These are phyloP conservation scores for Paralagenidium karlingii DNA, from an alignment of 352 stramenopile species.

Conservation along the genomic window DNA sequence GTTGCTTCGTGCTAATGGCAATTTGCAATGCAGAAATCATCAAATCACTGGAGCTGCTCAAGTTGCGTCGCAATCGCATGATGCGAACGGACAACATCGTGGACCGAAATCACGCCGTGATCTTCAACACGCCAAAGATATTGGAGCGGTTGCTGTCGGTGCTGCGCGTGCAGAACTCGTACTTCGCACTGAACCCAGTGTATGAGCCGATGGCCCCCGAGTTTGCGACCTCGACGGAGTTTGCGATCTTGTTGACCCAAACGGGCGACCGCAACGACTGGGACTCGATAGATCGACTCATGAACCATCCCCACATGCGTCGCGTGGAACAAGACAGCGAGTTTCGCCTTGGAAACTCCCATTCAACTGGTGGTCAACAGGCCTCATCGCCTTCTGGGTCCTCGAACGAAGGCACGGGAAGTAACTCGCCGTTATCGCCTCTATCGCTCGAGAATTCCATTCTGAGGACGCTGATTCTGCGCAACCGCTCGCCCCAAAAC, in stretches of 20 bases:
- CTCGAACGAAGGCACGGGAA: constrained; percentile 3
- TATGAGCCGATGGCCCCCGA: constrained; percentile 78
- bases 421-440: constrained; percentile 9
- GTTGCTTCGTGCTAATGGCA: constrained; percentile 5
- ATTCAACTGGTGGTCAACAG: too few relatives aligned
- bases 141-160: constrained; percentile 60
- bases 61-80: constrained; percentile 71
- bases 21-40: constrained; percentile 58
- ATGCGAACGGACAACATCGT: constrained; percentile 75
- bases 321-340: constrained; percentile 36
- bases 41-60: constrained; percentile 88
- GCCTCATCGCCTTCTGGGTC: too few relatives aligned
- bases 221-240: constrained; percentile 66
- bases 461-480: constrained; percentile 60
- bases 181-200: constrained; percentile 67
- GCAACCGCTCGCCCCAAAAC: constrained; percentile 33
- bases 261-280: constrained; percentile 63
- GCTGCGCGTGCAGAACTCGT: constrained; percentile 76
- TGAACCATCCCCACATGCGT: constrained; percentile 29
- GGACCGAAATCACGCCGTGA: constrained; percentile 89
- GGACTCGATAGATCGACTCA: constrained; percentile 52
- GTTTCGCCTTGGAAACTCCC: constrained; percentile 12
- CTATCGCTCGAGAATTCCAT: constrained; percentile 62
- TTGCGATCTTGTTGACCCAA: constrained; percentile 66
- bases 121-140: constrained; percentile 75